phyloP scores from a whole-genome alignment of 768 basidiomycete genomes.

The Lentinus brumalis region DNA sequence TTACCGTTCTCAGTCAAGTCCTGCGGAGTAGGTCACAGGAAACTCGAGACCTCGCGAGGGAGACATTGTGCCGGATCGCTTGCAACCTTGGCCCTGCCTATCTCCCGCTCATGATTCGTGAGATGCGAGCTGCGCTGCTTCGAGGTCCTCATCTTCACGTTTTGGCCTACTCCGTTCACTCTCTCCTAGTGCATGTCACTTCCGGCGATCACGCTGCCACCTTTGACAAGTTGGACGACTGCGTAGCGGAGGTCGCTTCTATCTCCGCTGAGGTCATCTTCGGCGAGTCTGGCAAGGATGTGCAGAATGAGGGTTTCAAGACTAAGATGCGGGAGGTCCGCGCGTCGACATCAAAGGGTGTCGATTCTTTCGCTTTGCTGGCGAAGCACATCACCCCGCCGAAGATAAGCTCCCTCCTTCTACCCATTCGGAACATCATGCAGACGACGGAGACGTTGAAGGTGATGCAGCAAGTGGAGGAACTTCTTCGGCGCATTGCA shows the following conservation, averaged over 20 bases:
- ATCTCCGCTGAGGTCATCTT: slow-evolving; percentile 90
- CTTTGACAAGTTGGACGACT: slow-evolving; percentile 71
- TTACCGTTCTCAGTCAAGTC: slow-evolving; percentile 87
- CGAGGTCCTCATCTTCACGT: slow-evolving; percentile 96
- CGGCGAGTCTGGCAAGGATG: slow-evolving; percentile 90
- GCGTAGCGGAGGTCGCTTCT: slow-evolving; percentile 77
- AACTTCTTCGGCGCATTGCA: slow-evolving; percentile 81
- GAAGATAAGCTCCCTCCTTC: slow-evolving; percentile 74
- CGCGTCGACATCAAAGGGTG: slow-evolving; percentile 75
- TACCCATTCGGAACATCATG: slow-evolving; percentile 82
- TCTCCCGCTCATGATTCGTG: slow-evolving; percentile 72
- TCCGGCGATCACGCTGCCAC: slow-evolving; percentile 51
- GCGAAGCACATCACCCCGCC: slow-evolving; percentile 77
- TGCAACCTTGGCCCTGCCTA: slow-evolving; percentile 71
- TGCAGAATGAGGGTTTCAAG: slow-evolving; percentile 86
- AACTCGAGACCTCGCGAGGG: slow-evolving; percentile 82
- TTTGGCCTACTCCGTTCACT: slow-evolving; percentile 81
- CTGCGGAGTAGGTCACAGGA: slow-evolving; percentile 94
- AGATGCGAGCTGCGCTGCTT: slow-evolving; percentile 79
- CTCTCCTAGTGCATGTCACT: slow-evolving; percentile 81
- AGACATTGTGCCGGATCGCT: slow-evolving; percentile 80
- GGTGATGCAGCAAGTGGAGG: slow-evolving; percentile 83
- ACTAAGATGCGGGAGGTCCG: slow-evolving; percentile 93
- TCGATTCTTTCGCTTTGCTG: slow-evolving; percentile 83
- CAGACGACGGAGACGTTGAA: slow-evolving; percentile 81